Conservation (phyloP, 2,329 filamentous ascomycete species). For the Fusarium irregulare region DNA sequence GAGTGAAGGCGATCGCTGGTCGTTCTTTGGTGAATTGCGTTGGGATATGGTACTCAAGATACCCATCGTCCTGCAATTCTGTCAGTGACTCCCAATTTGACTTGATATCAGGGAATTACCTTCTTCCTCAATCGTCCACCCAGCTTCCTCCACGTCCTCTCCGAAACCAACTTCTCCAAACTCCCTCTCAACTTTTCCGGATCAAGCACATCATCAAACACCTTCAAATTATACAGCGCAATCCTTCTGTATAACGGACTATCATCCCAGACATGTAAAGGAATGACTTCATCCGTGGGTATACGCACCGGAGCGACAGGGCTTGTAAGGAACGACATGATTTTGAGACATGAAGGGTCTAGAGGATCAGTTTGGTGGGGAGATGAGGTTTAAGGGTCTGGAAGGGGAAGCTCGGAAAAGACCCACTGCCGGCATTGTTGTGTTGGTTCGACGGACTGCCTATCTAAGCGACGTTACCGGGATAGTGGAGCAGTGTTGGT, state of each 20-base stretch:
- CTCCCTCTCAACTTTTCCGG: conserved; percentile 7
- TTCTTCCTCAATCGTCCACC: conserved; percentile 32
- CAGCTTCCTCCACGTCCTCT: conserved; percentile 18
- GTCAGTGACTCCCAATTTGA: rapidly evolving
- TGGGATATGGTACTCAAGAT: conserved; percentile 33
- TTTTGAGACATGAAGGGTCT: neutral
- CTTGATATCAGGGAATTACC: neutral
- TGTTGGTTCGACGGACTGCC: no score
- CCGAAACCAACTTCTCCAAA: conserved; percentile 12
- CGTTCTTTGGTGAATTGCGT: conserved; percentile 7
- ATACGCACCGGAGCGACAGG: neutral
- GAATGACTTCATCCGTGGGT: conserved; percentile 15
- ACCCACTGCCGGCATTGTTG: no score
- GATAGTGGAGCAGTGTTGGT: no score
- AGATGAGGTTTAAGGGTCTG: neutral
- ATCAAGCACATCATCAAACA: conserved; percentile 28
- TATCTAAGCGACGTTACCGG: no score
- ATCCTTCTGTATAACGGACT: conserved; percentile 23
- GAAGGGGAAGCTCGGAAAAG: no score
- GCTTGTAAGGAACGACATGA: neutral
- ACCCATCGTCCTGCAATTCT: neutral
- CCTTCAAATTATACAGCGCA: conserved; percentile 28
- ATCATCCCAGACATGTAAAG: conserved; percentile 30
- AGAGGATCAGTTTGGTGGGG: neutral
- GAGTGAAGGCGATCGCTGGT: conserved; percentile 15